These are phyloP conservation scores for Rhodomyrtus psidioides DNA, from an alignment of 441 rosid genomes.

Conservation along the genomic window DNA sequence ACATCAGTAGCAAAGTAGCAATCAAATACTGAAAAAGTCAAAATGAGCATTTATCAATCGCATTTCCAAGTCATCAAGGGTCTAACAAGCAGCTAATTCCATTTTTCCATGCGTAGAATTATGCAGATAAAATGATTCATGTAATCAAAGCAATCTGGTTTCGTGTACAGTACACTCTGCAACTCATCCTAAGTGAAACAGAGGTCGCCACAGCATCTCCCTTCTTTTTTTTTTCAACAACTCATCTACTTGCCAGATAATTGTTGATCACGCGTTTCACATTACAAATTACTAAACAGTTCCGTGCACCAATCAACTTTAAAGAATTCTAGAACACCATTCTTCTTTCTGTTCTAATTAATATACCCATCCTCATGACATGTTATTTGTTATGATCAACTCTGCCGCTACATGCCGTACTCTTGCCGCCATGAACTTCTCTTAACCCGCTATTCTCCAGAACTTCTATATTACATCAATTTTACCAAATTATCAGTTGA, in stretches of 20 bases:
- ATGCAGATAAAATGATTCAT: neutral
- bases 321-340: neutral
- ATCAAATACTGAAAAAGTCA: constrained; percentile 57
- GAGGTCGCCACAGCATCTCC: neutral
- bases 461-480: neutral
- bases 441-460: neutral
- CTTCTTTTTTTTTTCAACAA: neutral
- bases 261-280: neutral
- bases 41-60: constrained; percentile 11
- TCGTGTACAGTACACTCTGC: neutral
- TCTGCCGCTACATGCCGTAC: neutral
- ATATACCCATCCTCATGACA: neutral
- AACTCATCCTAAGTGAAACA: neutral
- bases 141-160: neutral
- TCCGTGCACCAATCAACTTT: neutral
- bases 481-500: neutral
- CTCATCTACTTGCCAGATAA: neutral
- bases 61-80: neutral
- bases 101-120: neutral
- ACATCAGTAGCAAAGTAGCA: constrained; percentile 73
- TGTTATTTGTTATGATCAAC: neutral
- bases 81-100: neutral
- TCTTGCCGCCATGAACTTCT: neutral
- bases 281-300: neutral
- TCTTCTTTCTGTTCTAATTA: neutral